These are phyloP conservation scores for Aphanomyces invadans DNA, from an alignment of 352 stramenopile genomes.

Conservation along the genomic window DNA sequence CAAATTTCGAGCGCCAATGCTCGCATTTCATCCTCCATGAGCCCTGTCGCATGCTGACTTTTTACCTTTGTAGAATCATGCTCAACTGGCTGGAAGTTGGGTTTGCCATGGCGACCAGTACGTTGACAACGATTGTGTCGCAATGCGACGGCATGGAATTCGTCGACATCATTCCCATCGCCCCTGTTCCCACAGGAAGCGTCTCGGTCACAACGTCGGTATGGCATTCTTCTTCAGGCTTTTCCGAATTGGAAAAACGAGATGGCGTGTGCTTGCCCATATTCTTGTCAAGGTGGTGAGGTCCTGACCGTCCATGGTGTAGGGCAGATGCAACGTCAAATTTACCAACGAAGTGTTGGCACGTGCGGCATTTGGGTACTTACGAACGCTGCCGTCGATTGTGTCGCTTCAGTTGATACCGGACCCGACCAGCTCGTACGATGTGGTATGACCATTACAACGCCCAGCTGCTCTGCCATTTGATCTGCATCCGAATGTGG, in stretches of 20 bases:
- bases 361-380: conserved; percentile 44
- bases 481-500: no score
- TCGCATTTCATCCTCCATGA: not conserved
- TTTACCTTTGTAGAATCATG: not conserved
- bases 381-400: conserved; percentile 38
- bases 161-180: conserved; percentile 78
- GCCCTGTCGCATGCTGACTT: not conserved
- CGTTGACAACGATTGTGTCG: conserved; percentile 54
- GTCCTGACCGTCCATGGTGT: conserved; percentile 27
- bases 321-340: conserved; percentile 69
- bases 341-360: conserved; percentile 51
- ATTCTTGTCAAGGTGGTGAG: not conserved
- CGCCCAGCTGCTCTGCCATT: no score
- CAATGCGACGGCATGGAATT: conserved; percentile 64
- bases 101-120: conserved; percentile 50
- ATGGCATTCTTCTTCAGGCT: conserved; percentile 5
- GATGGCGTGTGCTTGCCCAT: no score
- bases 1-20: not conserved
- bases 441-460: conserved; percentile 26
- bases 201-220: no score
- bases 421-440: conserved; percentile 49
- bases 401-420: conserved; percentile 62
- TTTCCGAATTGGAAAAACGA: no score
- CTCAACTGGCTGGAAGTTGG: conserved; percentile 55
- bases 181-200: not conserved